Conservation (phyloP, 2,329 filamentous ascomycete genomes). For the Aciculosporium take region DNA sequence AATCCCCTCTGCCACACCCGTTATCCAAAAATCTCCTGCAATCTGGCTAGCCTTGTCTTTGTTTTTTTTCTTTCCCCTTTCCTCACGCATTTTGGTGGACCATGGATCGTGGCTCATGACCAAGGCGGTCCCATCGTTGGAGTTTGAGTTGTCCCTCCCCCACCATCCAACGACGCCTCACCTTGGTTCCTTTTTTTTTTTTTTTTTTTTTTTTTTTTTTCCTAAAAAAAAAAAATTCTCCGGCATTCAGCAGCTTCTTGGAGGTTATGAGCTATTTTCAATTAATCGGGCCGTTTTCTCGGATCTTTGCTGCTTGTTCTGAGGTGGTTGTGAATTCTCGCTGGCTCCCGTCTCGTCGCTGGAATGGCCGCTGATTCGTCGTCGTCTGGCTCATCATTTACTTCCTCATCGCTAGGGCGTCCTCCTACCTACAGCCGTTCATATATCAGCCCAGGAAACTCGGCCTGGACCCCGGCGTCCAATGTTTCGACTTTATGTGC, state of each 20-base stretch:
- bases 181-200: not conserved
- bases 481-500: slow-evolving; percentile 29
- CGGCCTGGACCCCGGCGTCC: slow-evolving; percentile 32
- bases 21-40: too few relatives aligned
- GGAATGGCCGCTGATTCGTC: slow-evolving; percentile 25
- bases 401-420: slow-evolving; percentile 29
- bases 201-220: not conserved
- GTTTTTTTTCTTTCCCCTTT: not conserved
- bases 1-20: not conserved
- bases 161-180: not conserved
- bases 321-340: not conserved
- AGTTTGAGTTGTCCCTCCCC: not conserved
- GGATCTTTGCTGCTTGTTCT: not conserved
- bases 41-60: not conserved
- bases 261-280: slow-evolving; percentile 2
- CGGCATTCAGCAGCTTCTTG: not conserved
- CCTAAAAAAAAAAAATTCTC: too few relatives aligned
- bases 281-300: not conserved
- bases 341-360: slow-evolving; percentile 1
- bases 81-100: not conserved
- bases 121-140: not conserved
- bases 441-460: slow-evolving; percentile 29
- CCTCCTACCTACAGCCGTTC: slow-evolving; percentile 26
- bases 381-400: slow-evolving; percentile 35
- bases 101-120: not conserved